Conservation (phyloP, 768 basidiomycete genomes). For the Russula brevipes region DNA sequence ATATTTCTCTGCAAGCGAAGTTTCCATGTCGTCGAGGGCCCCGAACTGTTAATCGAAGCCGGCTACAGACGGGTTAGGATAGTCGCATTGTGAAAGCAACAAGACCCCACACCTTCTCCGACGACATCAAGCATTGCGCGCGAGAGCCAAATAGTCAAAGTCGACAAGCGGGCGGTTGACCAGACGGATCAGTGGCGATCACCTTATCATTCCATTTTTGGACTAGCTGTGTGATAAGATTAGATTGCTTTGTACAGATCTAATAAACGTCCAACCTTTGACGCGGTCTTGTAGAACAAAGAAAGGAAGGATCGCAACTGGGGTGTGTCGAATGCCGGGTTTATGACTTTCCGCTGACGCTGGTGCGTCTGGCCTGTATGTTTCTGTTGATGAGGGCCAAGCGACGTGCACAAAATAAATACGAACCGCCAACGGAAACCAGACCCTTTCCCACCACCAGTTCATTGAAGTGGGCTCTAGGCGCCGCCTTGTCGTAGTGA, state of each 20-base stretch:
- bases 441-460: too few species aligned
- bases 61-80: background rate
- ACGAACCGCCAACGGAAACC: too few species aligned
- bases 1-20: slow-evolving; percentile 17
- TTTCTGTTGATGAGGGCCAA: too few species aligned
- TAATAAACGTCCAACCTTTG: background rate
- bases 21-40: background rate
- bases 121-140: background rate
- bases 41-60: background rate
- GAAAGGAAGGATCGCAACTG: background rate
- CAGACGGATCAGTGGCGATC: background rate
- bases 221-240: background rate
- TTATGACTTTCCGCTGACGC: background rate
- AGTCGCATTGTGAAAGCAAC: background rate
- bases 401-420: too few species aligned
- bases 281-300: background rate
- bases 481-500: background rate
- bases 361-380: background rate
- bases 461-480: too few species aligned
- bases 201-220: background rate
- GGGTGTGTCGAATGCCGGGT: background rate
- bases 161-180: background rate
- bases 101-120: background rate
- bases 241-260: too few species aligned
- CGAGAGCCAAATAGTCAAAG: background rate